Evolutionary conservation across 2,329 filamentous ascomycete genomes (phyloP), one percentile per base, ranked within the genome.

Genomic region (Arthroderma sp.): DNA sequence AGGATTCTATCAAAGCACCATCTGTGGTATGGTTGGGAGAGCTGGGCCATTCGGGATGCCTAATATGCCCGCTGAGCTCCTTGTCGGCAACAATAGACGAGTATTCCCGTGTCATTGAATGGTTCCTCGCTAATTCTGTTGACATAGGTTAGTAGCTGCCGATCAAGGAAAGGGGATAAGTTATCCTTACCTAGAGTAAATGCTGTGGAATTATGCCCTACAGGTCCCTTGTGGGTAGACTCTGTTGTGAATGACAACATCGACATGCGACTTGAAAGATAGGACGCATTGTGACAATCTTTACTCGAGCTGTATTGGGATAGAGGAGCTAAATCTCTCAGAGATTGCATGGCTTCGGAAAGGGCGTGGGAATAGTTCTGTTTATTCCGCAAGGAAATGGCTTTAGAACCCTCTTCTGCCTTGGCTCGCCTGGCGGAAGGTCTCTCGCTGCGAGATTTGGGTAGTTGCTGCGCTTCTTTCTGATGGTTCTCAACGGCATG

Each of bases 41-140:
- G 3, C 57, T 53, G 5, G 74, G 73, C 74, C 74, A 77, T 41
- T 61, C 57, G 15, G 72, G 55, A 6, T 66, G 64, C 11, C 71
- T 66, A n/a, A 67, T 62, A 9, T 64, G 62, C 4, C 62, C 56
- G 3, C 60, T 55, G 29, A 67, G 45, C 39, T 70, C 60, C 47
- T 69, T 70, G 45, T 76, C 73, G 31, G 65, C 61, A 27, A 54
- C 49, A 40, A 68, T 67, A 6, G 58, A 59, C 38, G 59, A 54
- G 5, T 59, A 56, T 40, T 68, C 65, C 5, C 64, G 60, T 10
- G 58, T 49, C 45, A 65, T 65, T n/a, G 64, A 62, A 40, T 59
- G 57, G 47, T 64, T 64, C 22, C 63, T 62, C 10, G 63, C 63
- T 38, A 62, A 58, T 55, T 67, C 64, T 66, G 45, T 27, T 22